These are phyloP conservation scores for Cordyceps farinosa DNA, from an alignment of 2,329 filamentous ascomycete species.

Conservation along the genomic window DNA sequence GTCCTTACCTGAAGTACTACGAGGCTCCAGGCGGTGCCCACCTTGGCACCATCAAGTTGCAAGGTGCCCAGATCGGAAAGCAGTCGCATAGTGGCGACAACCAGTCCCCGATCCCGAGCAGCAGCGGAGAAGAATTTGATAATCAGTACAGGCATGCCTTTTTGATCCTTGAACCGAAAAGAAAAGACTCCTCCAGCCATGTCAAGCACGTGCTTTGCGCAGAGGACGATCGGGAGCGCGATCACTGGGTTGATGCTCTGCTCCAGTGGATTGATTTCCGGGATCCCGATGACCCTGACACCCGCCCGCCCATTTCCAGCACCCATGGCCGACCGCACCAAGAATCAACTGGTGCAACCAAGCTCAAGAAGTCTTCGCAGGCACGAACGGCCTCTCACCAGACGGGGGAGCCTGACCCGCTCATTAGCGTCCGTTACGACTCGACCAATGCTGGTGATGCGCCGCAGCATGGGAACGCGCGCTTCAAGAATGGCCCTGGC, in stretches of 20 bases:
- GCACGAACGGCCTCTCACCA: constrained; percentile 35
- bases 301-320: constrained; percentile 28
- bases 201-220: constrained; percentile 94
- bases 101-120: constrained; percentile 56
- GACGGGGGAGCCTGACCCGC: constrained; percentile 38
- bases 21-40: constrained; percentile 88
- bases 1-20: constrained; percentile 75
- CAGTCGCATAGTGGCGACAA: constrained; percentile 57
- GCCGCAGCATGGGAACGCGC: constrained; percentile 43
- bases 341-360: constrained; percentile 26
- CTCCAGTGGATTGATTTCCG: constrained; percentile 82
- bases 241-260: constrained; percentile 88
- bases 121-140: constrained; percentile 69
- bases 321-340: constrained; percentile 35
- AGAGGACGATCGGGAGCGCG: constrained; percentile 88
- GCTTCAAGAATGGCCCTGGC: constrained; percentile 35
- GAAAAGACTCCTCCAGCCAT: constrained; percentile 83
- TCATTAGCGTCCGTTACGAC: constrained; percentile 59
- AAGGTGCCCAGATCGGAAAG: constrained; percentile 88
- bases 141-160: constrained; percentile 97
- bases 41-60: constrained; percentile 88
- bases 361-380: constrained; percentile 32
- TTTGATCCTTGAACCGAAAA: constrained; percentile 90
- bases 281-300: constrained; percentile 51
- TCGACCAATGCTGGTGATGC: constrained; percentile 50